These are phyloP conservation scores for Zalaria sp. DNA, from an alignment of 2,329 filamentous ascomycete genomes.

Conservation along the genomic window DNA sequence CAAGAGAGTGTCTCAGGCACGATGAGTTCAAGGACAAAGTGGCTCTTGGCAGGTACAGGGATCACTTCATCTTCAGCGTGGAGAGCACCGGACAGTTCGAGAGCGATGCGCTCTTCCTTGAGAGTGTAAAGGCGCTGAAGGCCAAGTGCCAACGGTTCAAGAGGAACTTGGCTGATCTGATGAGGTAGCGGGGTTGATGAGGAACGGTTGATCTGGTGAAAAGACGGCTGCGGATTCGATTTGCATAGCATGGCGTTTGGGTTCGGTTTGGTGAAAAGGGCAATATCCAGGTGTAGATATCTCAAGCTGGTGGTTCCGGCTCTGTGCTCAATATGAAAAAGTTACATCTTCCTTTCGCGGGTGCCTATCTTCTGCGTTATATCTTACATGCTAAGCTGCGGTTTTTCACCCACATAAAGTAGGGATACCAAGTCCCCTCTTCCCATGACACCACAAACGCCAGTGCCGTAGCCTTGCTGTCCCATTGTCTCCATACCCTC, in stretches of 20 bases:
- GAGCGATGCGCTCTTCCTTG: slow-evolving; percentile 84
- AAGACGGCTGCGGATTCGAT: slow-evolving; percentile 1
- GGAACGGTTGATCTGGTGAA: neutral
- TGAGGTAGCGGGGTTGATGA: slow-evolving; percentile 4
- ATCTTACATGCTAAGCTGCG: too few species aligned
- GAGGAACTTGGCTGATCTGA: slow-evolving; percentile 44
- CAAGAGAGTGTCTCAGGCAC: slow-evolving; percentile 81
- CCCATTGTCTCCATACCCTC: too few species aligned
- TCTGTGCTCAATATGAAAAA: too few species aligned
- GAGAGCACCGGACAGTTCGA: slow-evolving; percentile 94
- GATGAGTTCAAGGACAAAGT: slow-evolving; percentile 92
- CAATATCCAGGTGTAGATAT: neutral
- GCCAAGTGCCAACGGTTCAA: slow-evolving; percentile 65
- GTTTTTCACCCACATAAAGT: too few species aligned
- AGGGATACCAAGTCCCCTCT: too few species aligned
- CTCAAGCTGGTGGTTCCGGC: too few species aligned
- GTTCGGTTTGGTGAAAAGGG: neutral
- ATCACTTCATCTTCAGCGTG: slow-evolving; percentile 95
- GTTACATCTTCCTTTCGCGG: too few species aligned
- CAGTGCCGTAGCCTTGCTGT: too few species aligned
- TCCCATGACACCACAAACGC: too few species aligned
- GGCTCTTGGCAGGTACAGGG: slow-evolving; percentile 73
- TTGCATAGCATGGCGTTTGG: slow-evolving; percentile 8
- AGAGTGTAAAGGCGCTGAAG: slow-evolving; percentile 74
- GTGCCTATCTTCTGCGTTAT: too few species aligned